These are phyloP conservation scores for Boletus coccyginus DNA, from an alignment of 768 basidiomycete species.

Conservation along the genomic window DNA sequence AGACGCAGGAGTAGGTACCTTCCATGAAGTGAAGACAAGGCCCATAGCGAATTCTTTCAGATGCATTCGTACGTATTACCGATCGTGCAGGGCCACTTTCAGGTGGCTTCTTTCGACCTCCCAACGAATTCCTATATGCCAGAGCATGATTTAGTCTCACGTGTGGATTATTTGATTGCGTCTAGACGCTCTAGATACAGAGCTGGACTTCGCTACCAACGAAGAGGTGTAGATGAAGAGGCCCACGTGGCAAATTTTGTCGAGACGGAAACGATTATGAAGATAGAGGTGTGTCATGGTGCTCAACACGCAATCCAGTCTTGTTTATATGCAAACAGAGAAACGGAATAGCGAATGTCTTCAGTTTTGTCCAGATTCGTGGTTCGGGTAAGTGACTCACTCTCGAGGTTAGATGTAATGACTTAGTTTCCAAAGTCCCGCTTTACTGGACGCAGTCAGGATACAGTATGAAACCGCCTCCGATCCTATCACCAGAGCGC, in stretches of 20 bases:
- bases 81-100: conserved; percentile 92
- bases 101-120: conserved; percentile 65
- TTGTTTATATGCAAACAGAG: conserved; percentile 44
- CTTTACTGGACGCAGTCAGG: conserved; percentile 91
- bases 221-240: conserved; percentile 90
- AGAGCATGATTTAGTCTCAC: conserved; percentile 36
- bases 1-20: conserved; percentile 71
- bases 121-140: conserved; percentile 39
- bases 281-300: conserved; percentile 58
- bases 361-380: conserved; percentile 87
- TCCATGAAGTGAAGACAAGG: background rate
- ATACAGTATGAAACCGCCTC: conserved; percentile 85
- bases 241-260: conserved; percentile 96
- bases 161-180: conserved; percentile 76
- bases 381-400: conserved; percentile 68
- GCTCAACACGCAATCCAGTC: background rate
- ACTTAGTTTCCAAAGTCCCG: conserved; percentile 56
- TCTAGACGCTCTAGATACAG: conserved; percentile 87
- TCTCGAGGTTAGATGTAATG: background rate
- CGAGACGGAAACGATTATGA: conserved; percentile 88
- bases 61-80: conserved; percentile 85
- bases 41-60: conserved; percentile 31
- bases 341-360: conserved; percentile 71
- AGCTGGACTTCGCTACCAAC: conserved; percentile 91
- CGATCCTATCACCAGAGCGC: conserved; percentile 68